Percentiles rank a stretch among this genome's conserved stretches.
Evolutionary conservation across 2,329 filamentous ascomycete species (phyloP).

Genomic region (Fusarium lyarnte): DNA sequence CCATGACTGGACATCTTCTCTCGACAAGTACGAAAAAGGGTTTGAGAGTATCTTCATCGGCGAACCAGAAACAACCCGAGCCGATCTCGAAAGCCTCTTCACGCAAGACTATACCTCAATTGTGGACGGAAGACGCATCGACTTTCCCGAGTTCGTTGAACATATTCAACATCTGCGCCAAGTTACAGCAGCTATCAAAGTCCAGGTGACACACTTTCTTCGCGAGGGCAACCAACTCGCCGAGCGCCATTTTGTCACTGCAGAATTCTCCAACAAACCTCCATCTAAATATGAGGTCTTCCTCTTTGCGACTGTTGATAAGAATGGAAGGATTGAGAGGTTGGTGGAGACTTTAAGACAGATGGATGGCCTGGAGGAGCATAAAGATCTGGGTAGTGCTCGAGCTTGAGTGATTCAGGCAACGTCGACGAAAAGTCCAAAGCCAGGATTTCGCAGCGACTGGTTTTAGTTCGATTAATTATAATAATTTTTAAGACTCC

Average conservation of each 20-base stretch:
- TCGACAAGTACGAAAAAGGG: not conserved
- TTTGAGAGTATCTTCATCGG: not conserved
- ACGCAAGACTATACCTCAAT: not conserved
- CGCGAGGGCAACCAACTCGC: not conserved
- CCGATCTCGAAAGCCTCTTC: not conserved
- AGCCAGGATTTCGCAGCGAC: rapidly evolving
- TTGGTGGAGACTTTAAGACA: not conserved
- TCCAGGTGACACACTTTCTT: not conserved
- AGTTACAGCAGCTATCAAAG: not conserved
- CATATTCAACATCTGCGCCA: not conserved
- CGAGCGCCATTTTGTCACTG: not conserved
- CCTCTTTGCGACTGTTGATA: not conserved
- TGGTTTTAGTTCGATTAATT: rapidly evolving
- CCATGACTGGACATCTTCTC: not conserved
- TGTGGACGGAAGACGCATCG: not conserved
- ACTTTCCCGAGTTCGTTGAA: not conserved
- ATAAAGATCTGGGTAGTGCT: not conserved
- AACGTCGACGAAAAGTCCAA: rapidly evolving
- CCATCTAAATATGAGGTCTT: not conserved
- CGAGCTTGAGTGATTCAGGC: not conserved
- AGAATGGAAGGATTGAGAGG: not conserved
- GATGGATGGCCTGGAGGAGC: not conserved
- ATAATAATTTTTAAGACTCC: not conserved
- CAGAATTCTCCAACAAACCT: not conserved
- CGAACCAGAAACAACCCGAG: not conserved